phyloP scores from a whole-genome alignment of 2,329 filamentous ascomycete genomes.

The Chlorencoelia australis region DNA sequence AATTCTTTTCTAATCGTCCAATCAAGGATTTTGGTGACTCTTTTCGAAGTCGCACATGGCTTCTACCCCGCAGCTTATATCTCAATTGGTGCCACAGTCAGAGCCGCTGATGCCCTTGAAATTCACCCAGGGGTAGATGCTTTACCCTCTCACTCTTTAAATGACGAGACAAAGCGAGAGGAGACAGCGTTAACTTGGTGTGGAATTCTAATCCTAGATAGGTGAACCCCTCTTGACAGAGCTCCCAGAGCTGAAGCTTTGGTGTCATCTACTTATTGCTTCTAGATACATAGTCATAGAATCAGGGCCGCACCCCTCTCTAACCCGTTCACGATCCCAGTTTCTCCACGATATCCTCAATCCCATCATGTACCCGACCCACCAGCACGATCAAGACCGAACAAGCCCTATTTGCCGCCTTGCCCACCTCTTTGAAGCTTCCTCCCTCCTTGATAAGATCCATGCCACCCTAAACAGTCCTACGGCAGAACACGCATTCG shows the following conservation, averaged over 20 bases:
- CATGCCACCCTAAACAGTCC: constrained; percentile 11
- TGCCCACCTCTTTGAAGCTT: constrained; percentile 13
- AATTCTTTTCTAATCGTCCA: constrained; percentile 12
- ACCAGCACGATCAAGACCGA: constrained; percentile 6
- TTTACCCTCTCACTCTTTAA: constrained; percentile 1
- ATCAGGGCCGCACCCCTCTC: constrained; percentile 8
- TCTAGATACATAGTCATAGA: constrained; percentile 15
- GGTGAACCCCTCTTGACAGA: constrained; percentile 7
- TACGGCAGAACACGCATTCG: constrained; percentile 6
- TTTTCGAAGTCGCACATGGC: constrained; percentile 17
- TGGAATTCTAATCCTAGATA: constrained; percentile 14
- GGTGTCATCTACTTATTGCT: constrained; percentile 4
- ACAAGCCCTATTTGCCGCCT: constrained; percentile 10
- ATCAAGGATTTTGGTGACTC: constrained; percentile 14
- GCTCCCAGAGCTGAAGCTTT: constrained; percentile 1
- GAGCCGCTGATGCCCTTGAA: constrained; percentile 13
- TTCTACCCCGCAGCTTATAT: constrained; percentile 16
- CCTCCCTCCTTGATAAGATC: constrained; percentile 13
- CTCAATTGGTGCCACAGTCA: constrained; percentile 13
- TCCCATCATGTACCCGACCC: constrained; percentile 10
- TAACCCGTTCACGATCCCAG: constrained; percentile 9
- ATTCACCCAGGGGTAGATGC: constrained; percentile 7
- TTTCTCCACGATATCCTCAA: constrained; percentile 8
- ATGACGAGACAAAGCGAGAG: constrained; percentile 8
- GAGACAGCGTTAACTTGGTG: constrained; percentile 11